Evolutionary conservation across 1,284 basidiomycete genomes (phyloP).

Genomic region (Mycosarcoma mackinlayi): DNA sequence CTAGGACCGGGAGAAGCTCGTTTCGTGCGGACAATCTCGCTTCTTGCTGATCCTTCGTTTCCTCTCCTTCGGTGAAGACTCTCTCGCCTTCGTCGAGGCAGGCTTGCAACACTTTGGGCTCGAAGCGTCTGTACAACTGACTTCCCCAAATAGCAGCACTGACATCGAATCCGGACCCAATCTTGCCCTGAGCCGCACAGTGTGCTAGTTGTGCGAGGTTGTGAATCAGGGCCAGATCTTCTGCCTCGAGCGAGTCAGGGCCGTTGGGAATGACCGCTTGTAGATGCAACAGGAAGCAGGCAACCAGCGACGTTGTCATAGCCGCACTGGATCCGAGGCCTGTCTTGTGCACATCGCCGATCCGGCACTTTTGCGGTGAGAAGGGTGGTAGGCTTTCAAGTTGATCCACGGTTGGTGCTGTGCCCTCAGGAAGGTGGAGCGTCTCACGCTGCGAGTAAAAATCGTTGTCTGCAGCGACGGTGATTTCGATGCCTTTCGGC

Average conservation of each 20-base stretch:
- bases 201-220: conserved; percentile 96
- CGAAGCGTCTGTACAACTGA: conserved; percentile 91
- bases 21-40: conserved; percentile 18
- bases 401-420: conserved; percentile 44
- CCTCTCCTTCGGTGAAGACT: conserved; percentile 50
- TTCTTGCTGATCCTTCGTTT: conserved; percentile 16
- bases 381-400: conserved; percentile 76
- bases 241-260: conserved; percentile 30
- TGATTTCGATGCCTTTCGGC: conserved; percentile 75
- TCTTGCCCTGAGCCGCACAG: conserved; percentile 96
- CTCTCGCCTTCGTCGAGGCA: conserved; percentile 50
- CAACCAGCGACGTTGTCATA: conserved; percentile 92
- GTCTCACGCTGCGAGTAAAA: conserved; percentile 94
- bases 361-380: conserved; percentile 70
- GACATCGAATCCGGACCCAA: conserved; percentile 97
- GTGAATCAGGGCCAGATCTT: conserved; percentile 74
- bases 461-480: conserved; percentile 92
- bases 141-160: conserved; percentile 93
- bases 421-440: conserved; percentile 34
- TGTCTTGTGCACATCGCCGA: conserved; percentile 92
- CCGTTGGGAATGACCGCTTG: conserved; percentile 70
- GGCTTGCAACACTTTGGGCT: conserved; percentile 71
- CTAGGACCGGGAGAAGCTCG: conserved; percentile 45
- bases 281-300: conserved; percentile 84
- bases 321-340: conserved; percentile 97